Evolutionary conservation across 1,284 basidiomycete species (phyloP), one percentile per base, ranked within the genome.

Genomic region (Naganishia sp.): DNA sequence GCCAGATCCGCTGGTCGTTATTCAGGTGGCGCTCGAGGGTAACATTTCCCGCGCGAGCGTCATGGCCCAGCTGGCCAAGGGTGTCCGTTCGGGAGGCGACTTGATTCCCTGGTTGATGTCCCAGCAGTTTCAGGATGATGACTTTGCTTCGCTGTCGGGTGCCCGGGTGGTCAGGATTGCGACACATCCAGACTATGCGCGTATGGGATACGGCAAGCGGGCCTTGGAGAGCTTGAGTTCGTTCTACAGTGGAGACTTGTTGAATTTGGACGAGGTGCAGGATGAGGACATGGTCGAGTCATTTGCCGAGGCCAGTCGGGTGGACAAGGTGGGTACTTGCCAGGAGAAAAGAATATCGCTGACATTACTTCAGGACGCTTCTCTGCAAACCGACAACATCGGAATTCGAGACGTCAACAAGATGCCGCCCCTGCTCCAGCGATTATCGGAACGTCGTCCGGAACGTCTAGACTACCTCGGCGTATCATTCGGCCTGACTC

Each of bases 51-150:
- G 88, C 74, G 86, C 88, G 58, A 88, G 86, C 35, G 92, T 99
- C 66, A 82, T 97, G 82, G 93, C 94, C 69, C 89, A 90, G 54
- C 79, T 98, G 17, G 89, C 90, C 4, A 76, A 77, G 65, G 80
- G 79, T 25, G 73, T 76, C 43, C 72, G 76, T 25, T 73, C 72
- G 28, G 90, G 92, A 1, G 96, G 96, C 1, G 96, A 99, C 81
- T 87, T 99, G 85, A 98, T 99, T 70, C 96, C 96, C 0, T 99
- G 96, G 96, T 83, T 96, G 28, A 83, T 99, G 43, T 88, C 91
- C 46, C 92, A 95, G 77, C 72, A 84, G 81, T 99, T 93, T 84
- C 94, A 98, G 82, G 96, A 99, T 79, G 88, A 86, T 72, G 90
- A 92, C 78, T 99, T 99, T 79, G 95, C 92, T 3, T 83, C 85